Conservation (phyloP, 371 early-diverging fungal genomes). For the Chytridium lagenaria region DNA sequence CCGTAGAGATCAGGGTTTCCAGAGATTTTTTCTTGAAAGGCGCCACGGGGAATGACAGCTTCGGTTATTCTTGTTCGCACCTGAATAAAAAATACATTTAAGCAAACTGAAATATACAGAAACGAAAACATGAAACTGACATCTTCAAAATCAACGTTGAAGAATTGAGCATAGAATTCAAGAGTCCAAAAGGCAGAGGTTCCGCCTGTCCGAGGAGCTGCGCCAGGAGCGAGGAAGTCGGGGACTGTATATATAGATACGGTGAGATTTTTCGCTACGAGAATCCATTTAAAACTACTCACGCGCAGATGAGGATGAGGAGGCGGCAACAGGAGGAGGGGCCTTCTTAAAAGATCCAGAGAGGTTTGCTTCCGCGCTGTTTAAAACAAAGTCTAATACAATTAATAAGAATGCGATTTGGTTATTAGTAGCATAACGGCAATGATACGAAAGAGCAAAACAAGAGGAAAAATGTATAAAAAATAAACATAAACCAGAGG, state of each 20-base stretch:
- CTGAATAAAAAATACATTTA: too few relatives aligned
- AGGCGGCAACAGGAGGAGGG: not conserved
- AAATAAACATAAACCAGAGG: not conserved
- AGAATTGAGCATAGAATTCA: constrained; percentile 87
- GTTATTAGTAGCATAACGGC: not conserved
- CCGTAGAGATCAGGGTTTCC: constrained; percentile 80
- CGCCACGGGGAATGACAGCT: constrained; percentile 55
- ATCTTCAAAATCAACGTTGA: constrained; percentile 88
- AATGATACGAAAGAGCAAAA: not conserved
- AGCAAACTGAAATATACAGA: not conserved
- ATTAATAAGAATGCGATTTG: not conserved
- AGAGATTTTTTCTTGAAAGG: constrained; percentile 59
- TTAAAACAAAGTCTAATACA: constrained; percentile 48
- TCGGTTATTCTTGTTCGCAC: constrained; percentile 63
- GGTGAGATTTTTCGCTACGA: not conserved
- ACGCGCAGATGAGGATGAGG: constrained; percentile 8
- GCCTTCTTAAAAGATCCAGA: constrained; percentile 21
- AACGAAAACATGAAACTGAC: constrained; percentile 45
- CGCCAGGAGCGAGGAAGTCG: constrained; percentile 16
- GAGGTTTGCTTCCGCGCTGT: constrained; percentile 44
- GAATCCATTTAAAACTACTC: not conserved
- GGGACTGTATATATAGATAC: constrained; percentile 9
- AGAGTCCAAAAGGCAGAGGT: constrained; percentile 70
- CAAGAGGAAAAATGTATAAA: not conserved
- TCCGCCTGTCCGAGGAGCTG: constrained; percentile 18